These are phyloP conservation scores for Beauveria australis DNA, from an alignment of 2,329 filamentous ascomycete genomes.

Conservation along the genomic window DNA sequence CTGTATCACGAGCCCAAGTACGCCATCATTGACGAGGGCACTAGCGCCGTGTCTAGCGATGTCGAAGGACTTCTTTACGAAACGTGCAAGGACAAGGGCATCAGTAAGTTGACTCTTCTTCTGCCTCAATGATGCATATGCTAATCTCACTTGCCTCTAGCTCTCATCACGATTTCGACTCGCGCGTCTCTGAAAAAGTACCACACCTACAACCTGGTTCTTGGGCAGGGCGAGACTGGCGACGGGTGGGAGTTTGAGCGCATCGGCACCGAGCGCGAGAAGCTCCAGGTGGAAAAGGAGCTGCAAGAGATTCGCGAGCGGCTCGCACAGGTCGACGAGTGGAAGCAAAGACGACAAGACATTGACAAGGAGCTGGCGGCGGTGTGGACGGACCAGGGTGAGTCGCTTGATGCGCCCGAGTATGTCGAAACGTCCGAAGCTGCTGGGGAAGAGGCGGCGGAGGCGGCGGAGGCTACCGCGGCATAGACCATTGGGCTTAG, in stretches of 20 bases:
- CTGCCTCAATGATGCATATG: background rate
- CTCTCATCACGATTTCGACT: constrained; percentile 91
- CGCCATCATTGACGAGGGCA: constrained; percentile 92
- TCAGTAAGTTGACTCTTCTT: constrained; percentile 53
- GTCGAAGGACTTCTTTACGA: constrained; percentile 94
- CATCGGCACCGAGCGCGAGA: constrained; percentile 89
- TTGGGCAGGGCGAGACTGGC: constrained; percentile 73
- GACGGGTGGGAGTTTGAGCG: constrained; percentile 87
- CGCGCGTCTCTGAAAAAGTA: constrained; percentile 92
- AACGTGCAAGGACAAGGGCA: constrained; percentile 83
- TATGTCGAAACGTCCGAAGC: constrained; percentile 21
- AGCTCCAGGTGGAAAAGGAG: constrained; percentile 87
- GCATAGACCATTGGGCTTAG: background rate
- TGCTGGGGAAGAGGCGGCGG: constrained; percentile 2
- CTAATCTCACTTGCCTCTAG: constrained; percentile 31
- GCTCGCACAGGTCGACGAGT: constrained; percentile 71
- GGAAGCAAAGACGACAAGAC: constrained; percentile 68
- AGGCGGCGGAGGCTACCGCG: background rate
- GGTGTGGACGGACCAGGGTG: constrained; percentile 50
- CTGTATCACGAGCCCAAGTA: constrained; percentile 94
- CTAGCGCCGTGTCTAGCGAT: constrained; percentile 86
- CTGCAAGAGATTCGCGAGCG: constrained; percentile 74
- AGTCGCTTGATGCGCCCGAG: constrained; percentile 38
- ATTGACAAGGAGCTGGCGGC: constrained; percentile 73
- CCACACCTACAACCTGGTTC: constrained; percentile 81